Base-by-base conservation (phyloP, 2,329 filamentous ascomycete genomes). In the Microdochium bolleyi region DNA sequence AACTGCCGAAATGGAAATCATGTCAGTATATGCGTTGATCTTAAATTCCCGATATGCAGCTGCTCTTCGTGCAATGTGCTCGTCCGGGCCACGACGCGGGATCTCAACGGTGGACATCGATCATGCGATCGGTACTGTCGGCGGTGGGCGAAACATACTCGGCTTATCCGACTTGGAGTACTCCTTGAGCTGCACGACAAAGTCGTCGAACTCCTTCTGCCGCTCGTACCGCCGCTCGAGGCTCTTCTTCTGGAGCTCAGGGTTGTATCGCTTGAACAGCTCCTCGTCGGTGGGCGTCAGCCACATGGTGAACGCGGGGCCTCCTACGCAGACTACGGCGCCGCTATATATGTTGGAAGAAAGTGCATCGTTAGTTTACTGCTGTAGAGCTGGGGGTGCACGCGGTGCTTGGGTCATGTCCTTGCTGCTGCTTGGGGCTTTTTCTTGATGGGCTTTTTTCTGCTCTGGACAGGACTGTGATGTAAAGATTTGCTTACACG, bases 101-200 rank as follows among this genome's bases (percentile, higher is more conserved):
- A n/a, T n/a, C n/a, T n/a, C n/a, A n/a, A n/a, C n/a, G n/a, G n/a
- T n/a, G n/a, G n/a, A n/a, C n/a, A n/a, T n/a, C n/a, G n/a, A n/a
- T n/a, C n/a, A n/a, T n/a, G n/a, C n/a, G n/a, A n/a, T n/a, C n/a
- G n/a, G n/a, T n/a, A n/a, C n/a, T n/a, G 34, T 7, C 13, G 41
- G 41, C 16, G 7, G 7, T 16, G 16, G 24, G 3, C 3, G 19
- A 16, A 30, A 74, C 86, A 56, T 77, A 95, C 91, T 95, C 46
- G 89, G 89, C 73, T 92, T 96, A 65, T 95, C 87, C 14, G 87
- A 94, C 73, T 92, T 95, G 24, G 89, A 88, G 68, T 92, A 89
- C 62, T 92, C 83, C 77, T 95, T 96, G 66, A 99, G 71, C 61
- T 85, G 84, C 49, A 66, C 79, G 25, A 96, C 88, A 64, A 96